Percentiles rank a stretch among this genome's conserved stretches.
These are phyloP conservation scores for Solanum dulcamara DNA, from an alignment of 257 asterid genomes.

Conservation along the genomic window DNA sequence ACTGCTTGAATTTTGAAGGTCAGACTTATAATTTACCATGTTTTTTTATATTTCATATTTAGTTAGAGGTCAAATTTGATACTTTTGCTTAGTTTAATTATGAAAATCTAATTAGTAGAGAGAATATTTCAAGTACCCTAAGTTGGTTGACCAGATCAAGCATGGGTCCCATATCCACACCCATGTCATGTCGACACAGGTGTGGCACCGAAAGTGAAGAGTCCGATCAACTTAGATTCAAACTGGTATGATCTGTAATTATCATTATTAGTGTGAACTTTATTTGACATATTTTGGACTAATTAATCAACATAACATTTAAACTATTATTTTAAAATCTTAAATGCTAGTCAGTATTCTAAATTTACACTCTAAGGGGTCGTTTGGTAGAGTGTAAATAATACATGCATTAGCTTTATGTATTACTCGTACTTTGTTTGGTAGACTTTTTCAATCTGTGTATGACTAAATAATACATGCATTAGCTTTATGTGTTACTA, in stretches of 20 bases:
- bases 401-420: too few relatives aligned
- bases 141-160: neutral
- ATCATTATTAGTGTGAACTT: neutral
- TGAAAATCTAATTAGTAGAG: neutral
- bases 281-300: neutral
- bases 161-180: neutral
- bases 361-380: neutral
- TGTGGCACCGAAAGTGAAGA: neutral
- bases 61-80: neutral
- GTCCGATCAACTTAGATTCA: neutral
- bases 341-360: neutral
- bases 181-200: neutral
- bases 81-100: neutral
- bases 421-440: too few relatives aligned
- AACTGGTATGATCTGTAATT: neutral
- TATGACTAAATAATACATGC: too few relatives aligned
- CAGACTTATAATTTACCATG: neutral
- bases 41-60: neutral
- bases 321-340: neutral
- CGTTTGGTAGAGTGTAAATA: too few relatives aligned
- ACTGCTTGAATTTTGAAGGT: neutral
- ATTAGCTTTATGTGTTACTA: too few relatives aligned
- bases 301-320: neutral
- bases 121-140: neutral
- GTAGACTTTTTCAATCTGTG: too few relatives aligned